Evolutionary conservation across 2,329 filamentous ascomycete genomes (phyloP).

Genomic region (Peltaster fructicola): DNA sequence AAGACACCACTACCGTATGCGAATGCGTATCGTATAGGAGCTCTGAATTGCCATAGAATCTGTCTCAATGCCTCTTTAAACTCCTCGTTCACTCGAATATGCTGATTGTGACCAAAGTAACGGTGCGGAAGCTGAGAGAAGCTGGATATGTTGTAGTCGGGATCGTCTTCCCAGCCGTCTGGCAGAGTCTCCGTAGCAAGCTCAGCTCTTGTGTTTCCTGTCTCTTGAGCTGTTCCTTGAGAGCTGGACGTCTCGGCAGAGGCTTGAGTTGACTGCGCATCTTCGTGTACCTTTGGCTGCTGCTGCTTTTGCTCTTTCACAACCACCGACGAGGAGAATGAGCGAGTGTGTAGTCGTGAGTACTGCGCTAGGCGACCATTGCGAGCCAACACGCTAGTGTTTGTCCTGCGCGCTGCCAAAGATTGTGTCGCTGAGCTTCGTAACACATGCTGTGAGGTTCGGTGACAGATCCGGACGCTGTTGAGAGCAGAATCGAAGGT

Average conservation of each 20-base stretch:
- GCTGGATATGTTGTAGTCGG: slow-evolving; percentile 50
- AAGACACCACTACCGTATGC: slow-evolving; percentile 97
- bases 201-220: slow-evolving; percentile 9
- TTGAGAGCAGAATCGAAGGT: no score
- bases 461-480: no score
- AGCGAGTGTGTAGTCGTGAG: neutral
- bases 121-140: slow-evolving; percentile 62
- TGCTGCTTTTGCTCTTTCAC: no score
- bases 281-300: no score
- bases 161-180: slow-evolving; percentile 57
- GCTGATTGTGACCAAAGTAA: slow-evolving; percentile 86
- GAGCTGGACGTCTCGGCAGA: slow-evolving; percentile 1
- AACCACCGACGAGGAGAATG: no score
- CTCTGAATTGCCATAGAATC: slow-evolving; percentile 78
- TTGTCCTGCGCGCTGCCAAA: no score
- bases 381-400: no score
- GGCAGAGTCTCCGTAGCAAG: slow-evolving; percentile 21
- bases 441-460: no score
- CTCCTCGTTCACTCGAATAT: slow-evolving; percentile 88
- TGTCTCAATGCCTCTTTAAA: slow-evolving; percentile 81
- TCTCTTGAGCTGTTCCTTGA: slow-evolving; percentile 1
- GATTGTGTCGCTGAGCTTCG: no score
- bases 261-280: slow-evolving; percentile 1
- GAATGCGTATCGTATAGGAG: slow-evolving; percentile 89
- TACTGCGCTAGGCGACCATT: no score